Conservation (phyloP, 306 rosid species). For the Rosa lucieae region DNA sequence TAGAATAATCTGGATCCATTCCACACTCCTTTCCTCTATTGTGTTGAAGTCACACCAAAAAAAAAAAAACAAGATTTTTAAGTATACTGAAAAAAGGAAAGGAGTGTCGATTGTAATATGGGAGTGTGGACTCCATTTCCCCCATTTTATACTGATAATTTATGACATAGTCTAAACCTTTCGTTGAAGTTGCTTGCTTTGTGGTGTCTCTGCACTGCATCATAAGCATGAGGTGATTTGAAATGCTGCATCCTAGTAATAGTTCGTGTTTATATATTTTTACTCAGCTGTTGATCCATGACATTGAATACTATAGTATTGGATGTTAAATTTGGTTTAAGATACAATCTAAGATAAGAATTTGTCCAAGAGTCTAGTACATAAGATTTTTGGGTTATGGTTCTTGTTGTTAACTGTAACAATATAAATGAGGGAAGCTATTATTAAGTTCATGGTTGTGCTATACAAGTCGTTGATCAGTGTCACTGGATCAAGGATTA, state of each 20-base stretch:
- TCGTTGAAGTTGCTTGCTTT: not conserved
- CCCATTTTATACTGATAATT: not conserved
- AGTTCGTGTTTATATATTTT: not conserved
- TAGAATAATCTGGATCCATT: conserved; percentile 2
- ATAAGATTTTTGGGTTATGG: not conserved
- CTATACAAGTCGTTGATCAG: not conserved
- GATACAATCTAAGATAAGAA: too few species aligned
- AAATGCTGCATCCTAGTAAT: not conserved
- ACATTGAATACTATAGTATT: not conserved
- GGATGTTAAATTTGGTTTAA: not conserved
- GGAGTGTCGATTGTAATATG: not conserved
- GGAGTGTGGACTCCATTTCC: not conserved
- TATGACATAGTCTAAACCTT: not conserved
- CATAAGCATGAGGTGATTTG: not conserved
- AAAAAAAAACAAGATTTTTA: not conserved
- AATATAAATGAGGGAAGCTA: not conserved
- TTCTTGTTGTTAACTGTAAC: conserved; percentile 4
- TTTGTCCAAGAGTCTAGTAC: not conserved
- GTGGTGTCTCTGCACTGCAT: not conserved
- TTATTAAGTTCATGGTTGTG: not conserved
- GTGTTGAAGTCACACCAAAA: not conserved
- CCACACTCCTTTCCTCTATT: not conserved
- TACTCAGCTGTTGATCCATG: not conserved
- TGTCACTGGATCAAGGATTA: not conserved
- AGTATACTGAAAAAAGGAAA: not conserved